Evolutionary conservation across 2,329 filamentous ascomycete species (phyloP), one percentile per base, ranked within the genome.

Genomic region (Fusarium sp.): DNA sequence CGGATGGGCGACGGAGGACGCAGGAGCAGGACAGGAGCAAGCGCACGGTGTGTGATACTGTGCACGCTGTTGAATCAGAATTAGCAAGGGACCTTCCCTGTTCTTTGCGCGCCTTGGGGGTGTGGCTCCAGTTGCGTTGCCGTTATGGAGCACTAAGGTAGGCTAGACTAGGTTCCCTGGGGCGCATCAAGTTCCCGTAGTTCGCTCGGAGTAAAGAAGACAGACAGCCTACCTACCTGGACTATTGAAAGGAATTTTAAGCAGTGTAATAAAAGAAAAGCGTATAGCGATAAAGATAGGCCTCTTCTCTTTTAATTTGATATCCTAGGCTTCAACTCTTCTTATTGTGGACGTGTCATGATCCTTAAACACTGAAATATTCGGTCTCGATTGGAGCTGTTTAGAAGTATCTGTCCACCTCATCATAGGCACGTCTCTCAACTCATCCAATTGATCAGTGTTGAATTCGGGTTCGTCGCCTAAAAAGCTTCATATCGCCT

Each of bases 171-270:
- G 38, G 52, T 73, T 70, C 63, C 48, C 58, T 70, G 48, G 50
- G 65, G 69, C 65, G 60, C 69, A 66, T 64, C 69, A 58, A 50
- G 57, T 64, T 67, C 66, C 62, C 67, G 55, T 62, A 37, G 60
- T 70, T 72, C 56, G 53, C 64, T 71, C 60, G 27, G 60, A 62
- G 65, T 32, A 61, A 60, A 35, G 57, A 42, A 56, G 57, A 27
- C 45, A 50, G 37, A 41, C 37, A 20, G 37, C 30, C 23, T 37
- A 44, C 23, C 17, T n/a, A 50, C 20, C 23, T 23, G 23, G 38
- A 38, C 23, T 54, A 26, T 50, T 35, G 15, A 26, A 32, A 26
- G 9, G 18, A 12, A 26, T 50, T 50, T 8, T 8, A 13, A 35
- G 48, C 20, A n/a, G 20, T 18, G 13, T 13, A 26, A 17, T 8